phyloP scores from a whole-genome alignment of 2,329 filamentous ascomycete species.

The Fusarium nelsonii region DNA sequence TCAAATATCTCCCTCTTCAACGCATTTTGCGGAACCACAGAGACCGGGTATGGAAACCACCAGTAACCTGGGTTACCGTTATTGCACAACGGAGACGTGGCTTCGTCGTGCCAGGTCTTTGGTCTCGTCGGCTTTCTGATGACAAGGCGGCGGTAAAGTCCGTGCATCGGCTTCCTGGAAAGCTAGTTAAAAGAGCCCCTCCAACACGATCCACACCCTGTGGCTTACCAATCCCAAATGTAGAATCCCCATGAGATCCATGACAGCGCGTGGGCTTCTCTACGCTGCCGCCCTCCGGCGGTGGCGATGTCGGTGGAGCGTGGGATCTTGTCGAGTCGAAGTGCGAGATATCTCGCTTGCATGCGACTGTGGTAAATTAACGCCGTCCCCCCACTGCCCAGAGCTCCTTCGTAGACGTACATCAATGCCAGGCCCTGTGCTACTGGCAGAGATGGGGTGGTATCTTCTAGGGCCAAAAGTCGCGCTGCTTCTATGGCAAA shows the following conservation, averaged over 20 bases:
- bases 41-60: conserved; percentile 29
- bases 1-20: conserved; percentile 26
- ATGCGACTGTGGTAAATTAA: conserved; percentile 13
- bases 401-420: conserved; percentile 18
- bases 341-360: conserved; percentile 23
- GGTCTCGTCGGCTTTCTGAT: conserved; percentile 12
- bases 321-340: conserved; percentile 12
- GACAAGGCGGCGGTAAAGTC: conserved; percentile 8
- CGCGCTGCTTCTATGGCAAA: conserved; percentile 22
- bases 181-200: too few relatives aligned
- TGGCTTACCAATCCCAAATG: conserved; percentile 24
- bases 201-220: too few relatives aligned
- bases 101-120: conserved; percentile 16
- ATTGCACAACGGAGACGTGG: neutral
- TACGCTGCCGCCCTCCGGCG: conserved; percentile 12
- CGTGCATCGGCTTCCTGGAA: conserved; percentile 29
- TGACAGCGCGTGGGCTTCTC: conserved; percentile 23
- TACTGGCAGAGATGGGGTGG: conserved; percentile 7
- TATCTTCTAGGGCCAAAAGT: conserved; percentile 13
- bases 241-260: conserved; percentile 36
- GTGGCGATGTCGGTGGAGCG: conserved; percentile 15
- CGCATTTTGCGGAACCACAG: neutral
- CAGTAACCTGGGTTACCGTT: conserved; percentile 15
- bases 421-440: conserved; percentile 18
- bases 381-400: conserved; percentile 11